These are phyloP conservation scores for Lentinula raphanica DNA, from an alignment of 768 basidiomycete species.

Conservation along the genomic window DNA sequence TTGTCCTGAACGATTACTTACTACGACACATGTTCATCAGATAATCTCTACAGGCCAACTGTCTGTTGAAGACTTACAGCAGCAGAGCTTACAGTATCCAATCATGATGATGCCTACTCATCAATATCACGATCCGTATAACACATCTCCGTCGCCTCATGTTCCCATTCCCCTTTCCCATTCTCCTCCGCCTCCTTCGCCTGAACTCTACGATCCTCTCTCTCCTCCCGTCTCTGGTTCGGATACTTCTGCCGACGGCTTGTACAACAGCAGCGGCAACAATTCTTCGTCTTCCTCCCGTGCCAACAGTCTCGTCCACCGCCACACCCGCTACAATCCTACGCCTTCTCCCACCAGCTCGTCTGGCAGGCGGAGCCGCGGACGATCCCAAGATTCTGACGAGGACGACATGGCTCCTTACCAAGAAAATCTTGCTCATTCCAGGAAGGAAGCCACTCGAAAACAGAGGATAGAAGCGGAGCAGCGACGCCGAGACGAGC, in stretches of 20 bases:
- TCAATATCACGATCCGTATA: conserved; percentile 58
- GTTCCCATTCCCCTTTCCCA: conserved; percentile 53
- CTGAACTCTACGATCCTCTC: conserved; percentile 78
- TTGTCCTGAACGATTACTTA: conserved; percentile 28
- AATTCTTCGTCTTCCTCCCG: conserved; percentile 78
- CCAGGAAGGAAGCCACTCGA: conserved; percentile 79
- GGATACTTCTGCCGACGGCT: conserved; percentile 81
- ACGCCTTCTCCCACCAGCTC: conserved; percentile 79
- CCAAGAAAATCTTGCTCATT: conserved; percentile 68
- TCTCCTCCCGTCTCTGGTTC: conserved; percentile 86
- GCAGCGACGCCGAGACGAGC: conserved; percentile 81
- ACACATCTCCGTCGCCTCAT: conserved; percentile 59
- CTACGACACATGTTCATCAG: conserved; percentile 61
- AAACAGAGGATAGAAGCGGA: conserved; percentile 87
- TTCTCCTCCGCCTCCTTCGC: conserved; percentile 72
- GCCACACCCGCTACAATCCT: conserved; percentile 69
- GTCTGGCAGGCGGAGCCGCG: conserved; percentile 60
- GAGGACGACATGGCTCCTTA: conserved; percentile 70
- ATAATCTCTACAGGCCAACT: conserved; percentile 61
- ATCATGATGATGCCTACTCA: conserved; percentile 63
- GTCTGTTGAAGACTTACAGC: conserved; percentile 62
- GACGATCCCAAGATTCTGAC: conserved; percentile 74
- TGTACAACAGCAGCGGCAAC: conserved; percentile 73
- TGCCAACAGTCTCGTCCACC: conserved; percentile 71
- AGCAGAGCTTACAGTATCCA: conserved; percentile 37